Percentiles rank a stretch among this genome's conserved stretches.
Evolutionary conservation across 345 rosid genomes (phyloP).

Genomic region (Garcia nutans): DNA sequence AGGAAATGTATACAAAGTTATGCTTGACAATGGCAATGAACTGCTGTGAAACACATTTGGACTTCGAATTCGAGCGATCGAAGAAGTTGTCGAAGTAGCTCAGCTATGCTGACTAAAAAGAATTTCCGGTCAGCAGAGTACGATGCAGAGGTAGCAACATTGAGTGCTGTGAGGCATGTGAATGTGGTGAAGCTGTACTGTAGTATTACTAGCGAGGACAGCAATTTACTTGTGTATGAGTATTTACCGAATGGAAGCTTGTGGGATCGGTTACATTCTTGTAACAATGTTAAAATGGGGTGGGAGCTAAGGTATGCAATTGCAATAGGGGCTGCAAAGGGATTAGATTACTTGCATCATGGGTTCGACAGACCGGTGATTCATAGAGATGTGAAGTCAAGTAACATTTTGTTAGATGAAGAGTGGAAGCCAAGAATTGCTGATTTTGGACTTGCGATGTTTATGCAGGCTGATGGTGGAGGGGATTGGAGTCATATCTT

Average conservation of each 20-base stretch:
- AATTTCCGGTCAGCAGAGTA: conserved; percentile 42
- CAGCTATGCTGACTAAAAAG: conserved; percentile 42
- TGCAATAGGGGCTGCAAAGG: conserved; percentile 78
- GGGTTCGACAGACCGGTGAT: conserved; percentile 70
- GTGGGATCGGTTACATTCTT: conserved; percentile 76
- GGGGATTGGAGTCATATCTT: conserved; percentile 54
- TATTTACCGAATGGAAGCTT: conserved; percentile 77
- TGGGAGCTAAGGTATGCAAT: conserved; percentile 70
- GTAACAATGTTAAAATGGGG: conserved; percentile 46
- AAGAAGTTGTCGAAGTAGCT: conserved; percentile 42
- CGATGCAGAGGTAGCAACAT: conserved; percentile 64
- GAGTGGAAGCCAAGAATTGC: conserved; percentile 84
- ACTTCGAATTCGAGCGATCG: conserved; percentile 22
- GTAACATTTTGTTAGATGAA: conserved; percentile 77
- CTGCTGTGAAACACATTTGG: conserved; percentile 88
- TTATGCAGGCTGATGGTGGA: conserved; percentile 46
- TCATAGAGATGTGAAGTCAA: conserved; percentile 85
- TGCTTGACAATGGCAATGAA: conserved; percentile 50
- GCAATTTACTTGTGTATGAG: conserved; percentile 84
- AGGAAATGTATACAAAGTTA: conserved; percentile 79
- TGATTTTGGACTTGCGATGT: conserved; percentile 85
- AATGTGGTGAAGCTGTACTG: conserved; percentile 84
- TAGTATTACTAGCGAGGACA: conserved; percentile 82
- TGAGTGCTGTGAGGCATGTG: conserved; percentile 76
- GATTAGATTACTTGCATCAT: conserved; percentile 83